Evolutionary conservation across 306 rosid species (phyloP).

Genomic region (Lithocarpus polystachyus): DNA sequence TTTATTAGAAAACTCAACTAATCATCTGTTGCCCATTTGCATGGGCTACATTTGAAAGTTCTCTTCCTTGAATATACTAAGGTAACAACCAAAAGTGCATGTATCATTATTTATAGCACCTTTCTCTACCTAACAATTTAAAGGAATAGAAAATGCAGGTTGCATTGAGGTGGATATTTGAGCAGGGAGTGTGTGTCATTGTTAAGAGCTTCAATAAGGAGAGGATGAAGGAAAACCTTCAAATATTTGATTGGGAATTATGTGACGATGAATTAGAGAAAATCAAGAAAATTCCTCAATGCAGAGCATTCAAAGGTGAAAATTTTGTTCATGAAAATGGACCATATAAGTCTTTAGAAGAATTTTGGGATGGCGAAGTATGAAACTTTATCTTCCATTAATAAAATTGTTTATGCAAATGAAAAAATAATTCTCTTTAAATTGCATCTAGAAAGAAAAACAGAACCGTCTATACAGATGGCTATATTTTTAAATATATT

Average conservation of each 20-base stretch:
- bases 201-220: conserved; percentile 51
- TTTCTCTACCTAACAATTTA: no score
- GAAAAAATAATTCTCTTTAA: no score
- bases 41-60: no score
- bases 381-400: conserved; percentile 10
- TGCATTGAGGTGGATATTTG: conserved; percentile 50
- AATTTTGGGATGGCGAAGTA: conserved; percentile 47
- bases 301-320: conserved; percentile 26
- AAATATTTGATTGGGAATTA: conserved; percentile 55
- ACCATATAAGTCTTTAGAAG: conserved; percentile 41
- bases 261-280: conserved; percentile 42
- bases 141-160: conserved; percentile 26
- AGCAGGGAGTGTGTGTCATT: conserved; percentile 47
- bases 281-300: conserved; percentile 53
- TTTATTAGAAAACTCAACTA: no score
- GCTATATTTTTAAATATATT: no score
- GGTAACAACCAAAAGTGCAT: no score
- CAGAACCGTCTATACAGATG: no score
- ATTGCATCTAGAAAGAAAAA: no score
- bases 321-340: conserved; percentile 41
- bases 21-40: no score
- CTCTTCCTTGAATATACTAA: no score
- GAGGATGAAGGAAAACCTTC: conserved; percentile 52
- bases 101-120: no score
- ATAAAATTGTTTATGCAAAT: no score